Percentiles rank a stretch among this genome's conserved stretches.
phyloP scores from a whole-genome alignment of 192 early-diverging fungal genomes.

The Spizellomyces punctatus region DNA sequence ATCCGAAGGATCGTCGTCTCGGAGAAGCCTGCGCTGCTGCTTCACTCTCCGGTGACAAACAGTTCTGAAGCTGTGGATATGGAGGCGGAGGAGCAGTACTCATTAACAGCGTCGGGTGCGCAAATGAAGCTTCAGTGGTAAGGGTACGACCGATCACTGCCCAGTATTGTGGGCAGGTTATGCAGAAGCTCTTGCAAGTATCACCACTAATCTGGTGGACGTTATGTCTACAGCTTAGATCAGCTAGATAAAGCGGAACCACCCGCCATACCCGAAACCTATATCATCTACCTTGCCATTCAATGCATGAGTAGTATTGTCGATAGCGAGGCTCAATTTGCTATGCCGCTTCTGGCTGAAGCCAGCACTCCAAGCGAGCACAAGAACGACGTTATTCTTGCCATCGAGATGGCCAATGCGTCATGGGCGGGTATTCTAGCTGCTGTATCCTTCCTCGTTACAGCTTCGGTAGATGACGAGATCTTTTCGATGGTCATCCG shows the following conservation, averaged over 20 bases:
- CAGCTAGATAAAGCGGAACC: conserved; percentile 94
- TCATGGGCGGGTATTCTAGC: conserved; percentile 82
- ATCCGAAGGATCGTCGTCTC: conserved; percentile 70
- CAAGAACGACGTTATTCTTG: conserved; percentile 58
- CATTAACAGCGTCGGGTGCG: conserved; percentile 53
- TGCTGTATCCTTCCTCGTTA: conserved; percentile 74
- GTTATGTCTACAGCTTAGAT: conserved; percentile 60
- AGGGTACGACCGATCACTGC: neutral
- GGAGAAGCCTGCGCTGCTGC: conserved; percentile 63
- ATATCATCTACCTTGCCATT: conserved; percentile 80
- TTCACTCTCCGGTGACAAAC: conserved; percentile 25
- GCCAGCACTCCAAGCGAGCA: conserved; percentile 38
- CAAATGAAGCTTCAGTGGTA: conserved; percentile 76
- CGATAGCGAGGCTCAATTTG: conserved; percentile 68
- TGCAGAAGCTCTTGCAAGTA: neutral
- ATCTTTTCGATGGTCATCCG: conserved; percentile 74
- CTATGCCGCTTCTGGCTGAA: conserved; percentile 55
- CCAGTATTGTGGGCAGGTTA: no score
- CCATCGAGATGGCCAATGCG: conserved; percentile 74
- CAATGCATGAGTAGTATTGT: conserved; percentile 68
- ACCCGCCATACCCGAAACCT: conserved; percentile 85
- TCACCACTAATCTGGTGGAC: neutral
- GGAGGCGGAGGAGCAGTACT: conserved; percentile 23
- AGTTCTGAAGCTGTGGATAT: conserved; percentile 17
- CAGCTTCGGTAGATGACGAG: conserved; percentile 78